A percentile compares a stretch with the other conserved stretches of the same genome.
phyloP scores from a whole-genome alignment of 331 rosid genomes.

The Acacia concinna region DNA sequence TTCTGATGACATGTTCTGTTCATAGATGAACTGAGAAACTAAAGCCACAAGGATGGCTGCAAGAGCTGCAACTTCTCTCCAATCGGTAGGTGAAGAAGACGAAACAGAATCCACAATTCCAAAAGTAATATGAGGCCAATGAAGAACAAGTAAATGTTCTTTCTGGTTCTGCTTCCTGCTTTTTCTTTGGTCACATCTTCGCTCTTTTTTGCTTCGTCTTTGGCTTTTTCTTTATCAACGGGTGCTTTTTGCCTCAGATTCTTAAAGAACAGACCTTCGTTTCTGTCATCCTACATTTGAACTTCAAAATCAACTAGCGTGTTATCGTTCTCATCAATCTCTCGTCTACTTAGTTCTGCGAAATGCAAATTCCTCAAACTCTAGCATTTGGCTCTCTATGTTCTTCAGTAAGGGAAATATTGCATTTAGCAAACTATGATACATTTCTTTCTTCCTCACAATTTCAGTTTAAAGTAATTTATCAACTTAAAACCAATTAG shows the following conservation, averaged over 20 bases:
- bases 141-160: conserved; percentile 62
- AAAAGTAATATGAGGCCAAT: conserved; percentile 63
- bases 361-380: conserved; percentile 76
- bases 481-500: too few relatives aligned
- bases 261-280: conserved; percentile 87
- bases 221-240: conserved; percentile 52
- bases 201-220: conserved; percentile 64
- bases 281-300: conserved; percentile 68
- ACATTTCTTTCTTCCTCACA: background rate
- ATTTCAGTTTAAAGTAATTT: background rate
- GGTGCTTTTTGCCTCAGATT: conserved; percentile 60
- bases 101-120: conserved; percentile 59
- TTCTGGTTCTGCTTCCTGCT: conserved; percentile 74
- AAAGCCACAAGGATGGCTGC: conserved; percentile 74
- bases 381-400: conserved; percentile 67
- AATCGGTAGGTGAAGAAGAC: conserved; percentile 53
- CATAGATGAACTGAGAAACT: conserved; percentile 71
- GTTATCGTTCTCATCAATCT: conserved; percentile 58
- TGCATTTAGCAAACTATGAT: background rate
- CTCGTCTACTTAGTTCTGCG: conserved; percentile 58
- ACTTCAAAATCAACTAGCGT: conserved; percentile 56
- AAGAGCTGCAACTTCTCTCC: conserved; percentile 76
- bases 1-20: conserved; percentile 66
- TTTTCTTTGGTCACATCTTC: conserved; percentile 51
- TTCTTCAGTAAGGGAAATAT: too few relatives aligned